Evolutionary conservation across 78 protist genomes (phyloP), one percentile per base, ranked within the genome.

Genomic region (Diacronema lutheri): DNA sequence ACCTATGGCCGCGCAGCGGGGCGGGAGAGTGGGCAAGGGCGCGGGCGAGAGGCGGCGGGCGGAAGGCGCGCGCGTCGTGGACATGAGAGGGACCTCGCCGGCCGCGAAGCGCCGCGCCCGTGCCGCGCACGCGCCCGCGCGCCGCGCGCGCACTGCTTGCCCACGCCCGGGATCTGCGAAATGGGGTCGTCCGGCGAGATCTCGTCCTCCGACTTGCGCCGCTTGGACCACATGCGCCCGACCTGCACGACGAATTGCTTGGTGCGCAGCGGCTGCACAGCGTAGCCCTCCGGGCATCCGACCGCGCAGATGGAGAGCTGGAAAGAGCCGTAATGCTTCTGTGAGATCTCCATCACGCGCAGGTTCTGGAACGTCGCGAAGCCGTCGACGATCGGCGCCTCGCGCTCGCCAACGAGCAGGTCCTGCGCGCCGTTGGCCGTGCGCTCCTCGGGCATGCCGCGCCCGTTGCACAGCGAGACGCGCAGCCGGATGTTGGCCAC

Each of bases 131-230:
- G n/a, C n/a, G n/a, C n/a, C n/a, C n/a, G n/a, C n/a, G n/a, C n/a
- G n/a, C n/a, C n/a, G n/a, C n/a, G 64, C 64, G 25, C 58, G 58
- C 58, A 55, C 62, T 21, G n/a, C 62, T 21, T 21, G 19, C 62
- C 62, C 66, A 61, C 66, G 21, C 66, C 66, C 29, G 66, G 66
- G 66, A 61, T 61, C 66, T 61, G 66, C 26, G 66, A 61, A 35
- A 61, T 29, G 21, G 66, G 33, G 66, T 61, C 66, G 61, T 56
- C 61, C 26, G 26, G 26, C 35, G n/a, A 3, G 20, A 29, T n/a
- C 66, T 61, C 66, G 35, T 7, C 35, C 33, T 61, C 66, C 21
- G 29, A 21, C 66, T 61, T 61, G 35, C 66, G 29, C 66, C 66
- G 66, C 66, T 61, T 61, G 35, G 33, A 26, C 66, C 66, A 61